These are phyloP conservation scores for Russula sp. DNA, from an alignment of 768 basidiomycete species.

Conservation along the genomic window DNA sequence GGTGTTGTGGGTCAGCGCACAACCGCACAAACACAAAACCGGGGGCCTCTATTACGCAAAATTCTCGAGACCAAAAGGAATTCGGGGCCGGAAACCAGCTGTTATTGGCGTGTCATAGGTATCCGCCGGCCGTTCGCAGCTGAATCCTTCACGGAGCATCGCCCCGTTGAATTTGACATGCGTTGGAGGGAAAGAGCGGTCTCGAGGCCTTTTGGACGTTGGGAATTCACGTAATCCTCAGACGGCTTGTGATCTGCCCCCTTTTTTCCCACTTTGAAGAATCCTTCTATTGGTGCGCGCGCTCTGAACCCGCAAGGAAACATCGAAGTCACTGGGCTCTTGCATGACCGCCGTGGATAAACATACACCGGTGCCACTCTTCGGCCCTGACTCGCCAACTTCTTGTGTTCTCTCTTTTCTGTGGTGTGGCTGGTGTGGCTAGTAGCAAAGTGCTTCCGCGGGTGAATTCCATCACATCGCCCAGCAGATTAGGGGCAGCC, in stretches of 20 bases:
- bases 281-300: not conserved
- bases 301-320: constrained; percentile 7
- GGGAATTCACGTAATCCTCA: constrained; percentile 9
- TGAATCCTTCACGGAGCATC: not conserved
- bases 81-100: constrained; percentile 5
- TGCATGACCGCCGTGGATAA: too few species aligned
- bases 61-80: not conserved
- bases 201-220: not conserved
- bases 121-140: not conserved
- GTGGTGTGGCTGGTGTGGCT: not conserved
- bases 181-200: not conserved
- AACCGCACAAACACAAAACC: not conserved
- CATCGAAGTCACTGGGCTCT: not conserved
- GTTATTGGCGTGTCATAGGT: not conserved
- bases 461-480: not conserved
- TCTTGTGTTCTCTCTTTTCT: not conserved
- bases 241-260: not conserved
- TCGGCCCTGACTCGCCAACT: not conserved
- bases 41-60: constrained; percentile 1
- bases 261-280: not conserved
- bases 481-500: not conserved
- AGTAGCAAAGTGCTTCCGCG: not conserved
- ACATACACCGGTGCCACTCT: not conserved
- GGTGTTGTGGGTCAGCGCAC: not conserved
- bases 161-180: not conserved